phyloP scores from a whole-genome alignment of 2,329 filamentous ascomycete genomes.

The Fusarium ramigenum region DNA sequence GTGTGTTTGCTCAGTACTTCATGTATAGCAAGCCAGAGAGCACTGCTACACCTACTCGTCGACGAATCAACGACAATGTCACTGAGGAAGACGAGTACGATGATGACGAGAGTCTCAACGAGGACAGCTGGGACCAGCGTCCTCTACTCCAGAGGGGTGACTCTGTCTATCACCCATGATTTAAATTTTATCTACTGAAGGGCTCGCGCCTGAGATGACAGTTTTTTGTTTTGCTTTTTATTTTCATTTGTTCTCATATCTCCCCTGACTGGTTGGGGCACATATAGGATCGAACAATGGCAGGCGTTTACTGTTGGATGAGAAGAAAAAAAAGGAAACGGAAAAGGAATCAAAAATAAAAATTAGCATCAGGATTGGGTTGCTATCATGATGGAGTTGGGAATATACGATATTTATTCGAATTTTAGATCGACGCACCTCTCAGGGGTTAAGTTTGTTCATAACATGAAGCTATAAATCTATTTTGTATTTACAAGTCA shows the following conservation, averaged over 20 bases:
- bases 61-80: constrained; percentile 4
- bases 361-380: constrained; percentile 1
- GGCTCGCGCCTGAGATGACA: constrained; percentile 6
- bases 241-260: constrained; percentile 15
- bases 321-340: not conserved
- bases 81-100: constrained; percentile 45
- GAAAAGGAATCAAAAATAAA: constrained; percentile 18
- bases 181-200: not conserved
- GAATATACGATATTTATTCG: not conserved
- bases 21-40: constrained; percentile 71
- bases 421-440: not conserved
- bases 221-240: constrained; percentile 30
- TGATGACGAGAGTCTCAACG: constrained; percentile 36
- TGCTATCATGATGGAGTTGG: constrained; percentile 11
- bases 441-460: not conserved
- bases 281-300: constrained; percentile 15
- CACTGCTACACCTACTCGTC: constrained; percentile 19
- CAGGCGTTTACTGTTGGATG: constrained; percentile 29
- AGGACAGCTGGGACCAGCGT: constrained; percentile 52
- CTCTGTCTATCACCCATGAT: constrained; percentile 39
- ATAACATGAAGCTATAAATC: not conserved
- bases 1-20: constrained; percentile 92
- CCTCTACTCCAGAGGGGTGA: constrained; percentile 50
- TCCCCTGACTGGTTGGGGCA: constrained; percentile 10
- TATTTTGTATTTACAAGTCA: not conserved